A percentile compares a stretch with the other conserved stretches of the same genome.
These are phyloP conservation scores for Solanum corneliomulleri DNA, from an alignment of 257 asterid genomes.

Conservation along the genomic window DNA sequence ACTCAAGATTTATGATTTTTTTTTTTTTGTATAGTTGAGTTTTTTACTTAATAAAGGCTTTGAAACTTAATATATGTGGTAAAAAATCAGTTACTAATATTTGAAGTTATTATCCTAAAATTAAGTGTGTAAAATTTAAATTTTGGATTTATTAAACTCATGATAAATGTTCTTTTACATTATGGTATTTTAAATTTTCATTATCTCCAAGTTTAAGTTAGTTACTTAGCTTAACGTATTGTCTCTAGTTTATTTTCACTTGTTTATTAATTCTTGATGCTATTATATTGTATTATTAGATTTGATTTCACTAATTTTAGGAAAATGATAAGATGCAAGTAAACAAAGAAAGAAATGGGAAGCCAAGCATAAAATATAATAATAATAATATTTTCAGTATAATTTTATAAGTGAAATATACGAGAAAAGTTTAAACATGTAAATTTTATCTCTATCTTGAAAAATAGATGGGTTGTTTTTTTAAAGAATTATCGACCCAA, in stretches of 20 bases:
- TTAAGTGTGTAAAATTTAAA: too few species aligned
- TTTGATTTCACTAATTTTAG: not conserved
- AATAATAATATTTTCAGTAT: not conserved
- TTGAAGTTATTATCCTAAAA: not conserved
- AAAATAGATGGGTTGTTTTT: too few species aligned
- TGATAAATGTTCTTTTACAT: not conserved
- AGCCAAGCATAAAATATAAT: not conserved
- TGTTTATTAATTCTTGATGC: not conserved
- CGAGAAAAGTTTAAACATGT: accelerated
- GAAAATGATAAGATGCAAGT: not conserved
- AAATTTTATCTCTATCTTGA: too few species aligned
- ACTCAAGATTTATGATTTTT: accelerated
- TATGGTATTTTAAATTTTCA: not conserved
- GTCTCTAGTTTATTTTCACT: not conserved
- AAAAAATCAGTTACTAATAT: not conserved
- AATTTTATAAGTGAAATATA: too few species aligned
- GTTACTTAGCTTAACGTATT: not conserved
- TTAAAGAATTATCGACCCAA: too few species aligned
- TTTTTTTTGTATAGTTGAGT: not conserved
- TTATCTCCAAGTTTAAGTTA: not conserved
- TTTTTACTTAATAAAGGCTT: not conserved
- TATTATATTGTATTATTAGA: not conserved
- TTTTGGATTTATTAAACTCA: not conserved
- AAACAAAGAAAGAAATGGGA: not conserved
- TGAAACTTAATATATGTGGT: not conserved